phyloP scores from a whole-genome alignment of 2,329 filamentous ascomycete genomes.

The Orbilia ellipsospora region DNA sequence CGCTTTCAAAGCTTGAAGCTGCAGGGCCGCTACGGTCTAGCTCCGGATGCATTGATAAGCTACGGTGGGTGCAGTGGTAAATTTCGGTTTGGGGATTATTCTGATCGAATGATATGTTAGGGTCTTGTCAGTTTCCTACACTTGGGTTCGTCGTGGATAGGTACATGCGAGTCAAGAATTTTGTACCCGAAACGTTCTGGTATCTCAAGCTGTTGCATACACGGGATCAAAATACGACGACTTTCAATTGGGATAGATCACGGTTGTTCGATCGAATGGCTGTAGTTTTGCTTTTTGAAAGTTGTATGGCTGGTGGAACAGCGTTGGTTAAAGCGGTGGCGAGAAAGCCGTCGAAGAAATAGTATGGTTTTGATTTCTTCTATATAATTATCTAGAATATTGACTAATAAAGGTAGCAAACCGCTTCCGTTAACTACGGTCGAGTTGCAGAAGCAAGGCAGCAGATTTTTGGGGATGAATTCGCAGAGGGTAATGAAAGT shows the following conservation, averaged over 20 bases:
- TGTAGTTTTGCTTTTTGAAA: conserved; percentile 83
- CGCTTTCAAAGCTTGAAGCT: conserved; percentile 84
- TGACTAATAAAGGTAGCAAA: conserved; percentile 64
- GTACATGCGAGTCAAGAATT: conserved; percentile 93
- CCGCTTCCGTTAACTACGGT: conserved; percentile 94
- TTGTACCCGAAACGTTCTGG: conserved; percentile 93
- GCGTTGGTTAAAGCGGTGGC: conserved; percentile 86
- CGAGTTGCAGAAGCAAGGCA: conserved; percentile 95
- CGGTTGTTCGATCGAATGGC: conserved; percentile 88
- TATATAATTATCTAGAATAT: background rate
- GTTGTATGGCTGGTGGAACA: conserved; percentile 78
- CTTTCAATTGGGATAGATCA: conserved; percentile 83
- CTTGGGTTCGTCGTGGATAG: conserved; percentile 96
- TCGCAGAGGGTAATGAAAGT: conserved; percentile 89
- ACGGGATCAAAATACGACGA: conserved; percentile 80
- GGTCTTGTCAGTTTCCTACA: conserved; percentile 95
- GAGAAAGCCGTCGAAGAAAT: conserved; percentile 92
- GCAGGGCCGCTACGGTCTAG: conserved; percentile 76
- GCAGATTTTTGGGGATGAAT: conserved; percentile 86
- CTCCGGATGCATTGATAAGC: conserved; percentile 74
- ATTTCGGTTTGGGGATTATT: conserved; percentile 8
- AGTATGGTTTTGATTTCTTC: conserved; percentile 62
- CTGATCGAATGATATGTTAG: conserved; percentile 63
- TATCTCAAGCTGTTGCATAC: conserved; percentile 84
- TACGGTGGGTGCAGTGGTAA: conserved; percentile 71